Conservation (phyloP, 2,329 filamentous ascomycete species). For the Fusarium nodosum region DNA sequence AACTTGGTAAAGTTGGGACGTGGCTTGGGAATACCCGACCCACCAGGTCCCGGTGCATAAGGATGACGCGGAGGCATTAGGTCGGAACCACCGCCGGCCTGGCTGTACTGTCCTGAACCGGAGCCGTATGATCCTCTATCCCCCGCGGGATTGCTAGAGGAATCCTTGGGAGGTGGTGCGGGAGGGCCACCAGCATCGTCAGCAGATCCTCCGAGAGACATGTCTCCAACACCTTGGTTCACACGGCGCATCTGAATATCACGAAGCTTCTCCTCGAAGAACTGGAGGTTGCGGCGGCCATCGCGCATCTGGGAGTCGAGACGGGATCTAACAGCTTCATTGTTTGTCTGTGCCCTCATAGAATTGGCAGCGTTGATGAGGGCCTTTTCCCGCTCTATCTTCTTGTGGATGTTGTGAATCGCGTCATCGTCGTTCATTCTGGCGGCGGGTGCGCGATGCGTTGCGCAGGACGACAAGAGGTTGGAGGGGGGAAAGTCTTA, state of each 20-base stretch:
- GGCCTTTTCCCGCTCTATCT: slow-evolving; percentile 97
- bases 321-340: slow-evolving; percentile 88
- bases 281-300: slow-evolving; percentile 91
- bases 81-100: slow-evolving; percentile 75
- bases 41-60: slow-evolving; percentile 77
- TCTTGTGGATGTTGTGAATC: slow-evolving; percentile 86
- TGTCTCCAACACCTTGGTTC: slow-evolving; percentile 74
- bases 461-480: slow-evolving; percentile 54
- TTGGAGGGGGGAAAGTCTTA: slow-evolving; percentile 24
- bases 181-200: slow-evolving; percentile 66
- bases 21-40: slow-evolving; percentile 76
- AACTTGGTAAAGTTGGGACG: slow-evolving; percentile 96
- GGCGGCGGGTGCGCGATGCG: slow-evolving; percentile 59
- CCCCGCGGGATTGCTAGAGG: slow-evolving; percentile 56
- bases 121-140: slow-evolving; percentile 75
- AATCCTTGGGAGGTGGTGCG: slow-evolving; percentile 81
- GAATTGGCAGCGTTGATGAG: slow-evolving; percentile 94
- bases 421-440: slow-evolving; percentile 75
- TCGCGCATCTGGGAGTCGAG: slow-evolving; percentile 96
- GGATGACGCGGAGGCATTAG: slow-evolving; percentile 86
- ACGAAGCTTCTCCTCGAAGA: slow-evolving; percentile 91
- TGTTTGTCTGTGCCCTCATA: slow-evolving; percentile 96
- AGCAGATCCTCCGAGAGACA: slow-evolving; percentile 67
- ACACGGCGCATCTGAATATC: slow-evolving; percentile 88
- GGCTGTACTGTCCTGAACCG: slow-evolving; percentile 62